Base-by-base conservation (phyloP, 2,329 filamentous ascomycete genomes). In the Phialophora verrucosa region DNA sequence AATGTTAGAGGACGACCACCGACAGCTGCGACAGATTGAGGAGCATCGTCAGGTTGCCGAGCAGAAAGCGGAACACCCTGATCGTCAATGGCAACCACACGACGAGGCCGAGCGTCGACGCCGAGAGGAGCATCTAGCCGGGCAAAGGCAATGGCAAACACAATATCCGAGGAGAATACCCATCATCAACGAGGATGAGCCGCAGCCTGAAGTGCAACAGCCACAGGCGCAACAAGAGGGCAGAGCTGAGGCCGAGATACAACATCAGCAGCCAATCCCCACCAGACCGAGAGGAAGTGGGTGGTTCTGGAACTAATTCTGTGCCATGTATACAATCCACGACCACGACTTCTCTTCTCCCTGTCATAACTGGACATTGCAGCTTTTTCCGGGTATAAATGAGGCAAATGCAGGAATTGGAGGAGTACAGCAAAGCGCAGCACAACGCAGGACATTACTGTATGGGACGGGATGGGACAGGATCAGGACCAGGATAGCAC, bases 271-370 rank as follows among this genome's bases (percentile, higher is more conserved):
- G 31, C 29, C 12, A 35, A 10, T 3, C 25, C 20, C 25, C n/a
- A 11, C 29, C n/a, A 44, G 31, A 50, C 53, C 54, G 31, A 59
- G 59, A 44, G 51, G 64, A 47, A 50, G 66, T 25, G 68, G 68
- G 3, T 70, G 68, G 68, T 70, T 70, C 50, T 70, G 68, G 68
- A 68, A 62, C 7, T 65, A 54, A 65, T 27, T 27, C 7, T 55
- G 4, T 29, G 10, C 49, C 20, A 12, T 27, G 14, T 8, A 5
- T 27, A 14, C 20, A 12, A 7, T 14, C 38, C 7, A 8, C 38
- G 38, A 44, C 5, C 5, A 20, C 6, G 38, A n/a, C 38, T 44
- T 44, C 38, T 44, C 38, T 8, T n/a, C 38, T 42, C 35, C 35
- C 6, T 42, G 12, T 44, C 38, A n/a, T 44, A 8, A 11, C 20